Evolutionary conservation across 352 stramenopile genomes (phyloP).

Genomic region (Bremia lactucae): DNA sequence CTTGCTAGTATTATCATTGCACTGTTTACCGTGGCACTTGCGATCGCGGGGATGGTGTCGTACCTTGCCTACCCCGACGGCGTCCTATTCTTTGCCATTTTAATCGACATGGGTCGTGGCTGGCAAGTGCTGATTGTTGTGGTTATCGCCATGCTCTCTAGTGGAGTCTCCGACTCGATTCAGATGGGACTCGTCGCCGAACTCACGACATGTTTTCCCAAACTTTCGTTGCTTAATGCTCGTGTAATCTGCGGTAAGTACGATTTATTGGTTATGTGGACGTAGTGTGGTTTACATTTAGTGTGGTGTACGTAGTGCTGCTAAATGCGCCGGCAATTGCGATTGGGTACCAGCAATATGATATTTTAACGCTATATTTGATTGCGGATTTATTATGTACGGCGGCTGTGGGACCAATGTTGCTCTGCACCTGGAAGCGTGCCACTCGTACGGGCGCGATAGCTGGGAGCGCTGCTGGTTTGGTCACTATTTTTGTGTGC

Average conservation of each 20-base stretch:
- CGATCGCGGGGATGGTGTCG: conserved; percentile 60
- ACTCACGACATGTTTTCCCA: conserved; percentile 60
- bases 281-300: not conserved
- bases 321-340: conserved; percentile 59
- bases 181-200: conserved; percentile 67
- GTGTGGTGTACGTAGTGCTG: conserved; percentile 24
- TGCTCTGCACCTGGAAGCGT: conserved; percentile 48
- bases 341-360: conserved; percentile 53
- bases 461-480: conserved; percentile 37
- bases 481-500: conserved; percentile 63
- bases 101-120: conserved; percentile 53
- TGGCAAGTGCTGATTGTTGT: conserved; percentile 64
- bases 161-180: conserved; percentile 54
- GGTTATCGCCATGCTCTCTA: conserved; percentile 58
- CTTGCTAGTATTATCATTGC: conserved; percentile 43
- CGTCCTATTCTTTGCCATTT: conserved; percentile 56
- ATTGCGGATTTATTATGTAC: conserved; percentile 71
- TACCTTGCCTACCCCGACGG: conserved; percentile 49
- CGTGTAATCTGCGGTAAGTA: conserved; percentile 42
- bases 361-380: conserved; percentile 64
- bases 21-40: conserved; percentile 59
- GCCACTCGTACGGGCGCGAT: conserved; percentile 32
- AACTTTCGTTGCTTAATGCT: conserved; percentile 38
- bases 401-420: conserved; percentile 58
- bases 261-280: not conserved